A percentile compares a stretch with the other conserved stretches of the same genome.
Evolutionary conservation across 805 yeast genomes (phyloP).

Genomic region (Blastobotrys attinorum): DNA sequence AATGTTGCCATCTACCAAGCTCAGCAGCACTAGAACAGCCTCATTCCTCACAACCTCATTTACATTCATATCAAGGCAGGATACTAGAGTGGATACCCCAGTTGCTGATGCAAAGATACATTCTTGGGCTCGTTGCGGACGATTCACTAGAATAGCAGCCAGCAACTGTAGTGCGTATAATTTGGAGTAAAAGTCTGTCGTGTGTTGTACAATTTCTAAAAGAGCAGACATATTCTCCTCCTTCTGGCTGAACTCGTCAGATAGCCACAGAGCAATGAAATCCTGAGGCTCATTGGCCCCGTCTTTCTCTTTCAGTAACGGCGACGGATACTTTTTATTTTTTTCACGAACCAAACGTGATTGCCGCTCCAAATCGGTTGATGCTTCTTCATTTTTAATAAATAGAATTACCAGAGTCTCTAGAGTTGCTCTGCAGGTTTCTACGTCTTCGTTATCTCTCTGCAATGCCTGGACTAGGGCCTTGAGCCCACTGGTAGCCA

Average conservation of each 20-base stretch:
- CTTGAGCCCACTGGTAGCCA: slow-evolving; percentile 77
- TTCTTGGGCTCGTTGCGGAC: slow-evolving; percentile 69
- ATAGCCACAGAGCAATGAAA: slow-evolving; percentile 88
- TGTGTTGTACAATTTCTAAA: slow-evolving; percentile 42
- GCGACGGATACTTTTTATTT: slow-evolving; percentile 23
- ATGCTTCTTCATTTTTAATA: slow-evolving; percentile 49
- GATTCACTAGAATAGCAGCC: slow-evolving; percentile 71
- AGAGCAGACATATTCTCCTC: slow-evolving; percentile 39
- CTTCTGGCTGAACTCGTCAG: slow-evolving; percentile 75
- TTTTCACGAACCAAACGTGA: slow-evolving; percentile 43
- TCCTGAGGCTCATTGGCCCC: slow-evolving; percentile 50
- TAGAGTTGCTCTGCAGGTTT: slow-evolving; percentile 66
- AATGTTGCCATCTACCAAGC: slow-evolving; percentile 69
- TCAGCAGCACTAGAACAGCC: slow-evolving; percentile 73
- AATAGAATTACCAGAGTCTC: slow-evolving; percentile 82
- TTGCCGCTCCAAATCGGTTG: slow-evolving; percentile 3
- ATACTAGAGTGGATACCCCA: slow-evolving; percentile 69
- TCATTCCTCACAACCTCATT: slow-evolving; percentile 84
- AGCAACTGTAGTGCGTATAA: slow-evolving; percentile 77
- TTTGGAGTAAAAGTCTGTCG: slow-evolving; percentile 64
- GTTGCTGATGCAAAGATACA: slow-evolving; percentile 64
- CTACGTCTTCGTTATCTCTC: slow-evolving; percentile 61
- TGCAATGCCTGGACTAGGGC: slow-evolving; percentile 60
- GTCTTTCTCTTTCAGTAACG: slow-evolving; percentile 35
- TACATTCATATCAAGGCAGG: slow-evolving; percentile 38